These are phyloP conservation scores for Toxicodendron radicans DNA, from an alignment of 345 rosid species.

Conservation along the genomic window DNA sequence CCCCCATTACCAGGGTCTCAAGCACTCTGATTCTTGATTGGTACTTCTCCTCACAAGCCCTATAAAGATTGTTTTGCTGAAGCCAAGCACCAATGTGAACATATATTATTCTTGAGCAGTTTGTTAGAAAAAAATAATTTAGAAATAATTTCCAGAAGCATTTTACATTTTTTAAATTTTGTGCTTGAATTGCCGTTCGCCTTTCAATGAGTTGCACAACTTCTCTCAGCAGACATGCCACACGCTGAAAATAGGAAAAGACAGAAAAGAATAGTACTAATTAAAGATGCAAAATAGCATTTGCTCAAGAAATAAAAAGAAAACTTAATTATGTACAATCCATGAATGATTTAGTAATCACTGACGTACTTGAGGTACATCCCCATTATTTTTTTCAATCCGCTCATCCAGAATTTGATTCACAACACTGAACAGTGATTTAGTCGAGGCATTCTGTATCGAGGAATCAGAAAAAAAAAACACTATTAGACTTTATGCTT, in stretches of 20 bases:
- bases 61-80: conserved; percentile 76
- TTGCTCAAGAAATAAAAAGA: neutral
- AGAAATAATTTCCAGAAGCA: conserved; percentile 14
- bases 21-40: conserved; percentile 67
- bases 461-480: conserved; percentile 22
- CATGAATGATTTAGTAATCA: conserved; percentile 18
- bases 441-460: conserved; percentile 71
- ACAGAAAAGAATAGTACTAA: neutral
- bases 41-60: conserved; percentile 71
- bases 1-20: conserved; percentile 77
- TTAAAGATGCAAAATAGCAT: conserved; percentile 16
- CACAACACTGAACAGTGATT: conserved; percentile 60
- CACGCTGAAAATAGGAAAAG: conserved; percentile 35
- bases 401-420: conserved; percentile 70
- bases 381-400: conserved; percentile 64
- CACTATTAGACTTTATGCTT: conserved; percentile 12
- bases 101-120: conserved; percentile 24
- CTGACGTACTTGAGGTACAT: conserved; percentile 64
- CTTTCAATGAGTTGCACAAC: conserved; percentile 67
- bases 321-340: conserved; percentile 9
- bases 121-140: conserved; percentile 15
- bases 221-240: conserved; percentile 61
- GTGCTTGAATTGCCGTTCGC: conserved; percentile 69
- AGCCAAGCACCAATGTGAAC: conserved; percentile 25
- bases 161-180: conserved; percentile 69